Percentiles rank a stretch among this genome's conserved stretches.
These are phyloP conservation scores for Alternaria hordeiaustralica DNA, from an alignment of 2,329 filamentous ascomycete species.

Conservation along the genomic window DNA sequence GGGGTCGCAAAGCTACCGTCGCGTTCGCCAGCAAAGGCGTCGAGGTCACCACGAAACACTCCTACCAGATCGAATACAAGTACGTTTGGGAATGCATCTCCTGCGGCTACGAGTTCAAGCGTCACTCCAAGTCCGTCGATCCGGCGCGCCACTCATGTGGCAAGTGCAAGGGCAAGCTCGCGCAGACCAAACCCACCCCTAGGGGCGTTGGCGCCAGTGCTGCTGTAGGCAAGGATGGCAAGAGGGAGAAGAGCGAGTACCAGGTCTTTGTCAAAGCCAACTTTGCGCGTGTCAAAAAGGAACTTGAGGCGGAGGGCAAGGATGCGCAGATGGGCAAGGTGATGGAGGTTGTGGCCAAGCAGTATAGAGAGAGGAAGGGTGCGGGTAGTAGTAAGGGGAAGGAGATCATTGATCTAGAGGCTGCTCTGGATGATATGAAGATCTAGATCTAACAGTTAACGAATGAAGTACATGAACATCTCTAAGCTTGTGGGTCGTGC, in stretches of 20 bases:
- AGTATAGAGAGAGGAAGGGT: slow-evolving; percentile 62
- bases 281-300: slow-evolving; percentile 59
- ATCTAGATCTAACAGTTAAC: slow-evolving; percentile 6
- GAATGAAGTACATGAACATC: not conserved
- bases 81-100: slow-evolving; percentile 81
- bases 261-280: slow-evolving; percentile 70
- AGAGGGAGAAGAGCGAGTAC: slow-evolving; percentile 56
- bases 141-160: slow-evolving; percentile 75
- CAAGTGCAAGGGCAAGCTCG: slow-evolving; percentile 69
- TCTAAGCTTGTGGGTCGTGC: not conserved
- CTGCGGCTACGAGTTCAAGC: slow-evolving; percentile 76
- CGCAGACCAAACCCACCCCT: slow-evolving; percentile 81
- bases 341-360: slow-evolving; percentile 70
- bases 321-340: slow-evolving; percentile 64
- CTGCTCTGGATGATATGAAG: slow-evolving; percentile 35
- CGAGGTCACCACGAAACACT: slow-evolving; percentile 86
- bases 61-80: slow-evolving; percentile 89
- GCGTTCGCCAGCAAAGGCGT: slow-evolving; percentile 69
- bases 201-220: slow-evolving; percentile 47
- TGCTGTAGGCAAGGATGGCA: slow-evolving; percentile 16
- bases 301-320: slow-evolving; percentile 58
- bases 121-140: slow-evolving; percentile 88
- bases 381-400: slow-evolving; percentile 8
- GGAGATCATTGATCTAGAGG: slow-evolving; percentile 17
- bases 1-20: slow-evolving; percentile 61